These are phyloP conservation scores for Phytophthora pinifolia DNA, from an alignment of 352 stramenopile genomes.

Conservation along the genomic window DNA sequence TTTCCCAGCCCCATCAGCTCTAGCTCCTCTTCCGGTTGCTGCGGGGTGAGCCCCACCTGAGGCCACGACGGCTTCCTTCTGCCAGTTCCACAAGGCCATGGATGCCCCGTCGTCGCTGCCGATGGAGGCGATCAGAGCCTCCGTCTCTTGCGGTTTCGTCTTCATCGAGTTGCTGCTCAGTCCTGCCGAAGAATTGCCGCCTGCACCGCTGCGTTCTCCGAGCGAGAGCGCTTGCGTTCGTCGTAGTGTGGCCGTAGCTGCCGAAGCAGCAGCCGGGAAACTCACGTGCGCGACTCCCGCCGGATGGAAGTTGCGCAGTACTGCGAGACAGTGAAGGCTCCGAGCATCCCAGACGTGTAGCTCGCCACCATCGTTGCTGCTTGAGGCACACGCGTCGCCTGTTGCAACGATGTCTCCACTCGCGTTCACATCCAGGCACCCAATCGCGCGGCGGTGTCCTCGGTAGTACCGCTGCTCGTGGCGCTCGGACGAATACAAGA, in stretches of 20 bases:
- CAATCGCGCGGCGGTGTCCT: constrained; percentile 57
- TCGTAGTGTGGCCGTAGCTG: constrained; percentile 41
- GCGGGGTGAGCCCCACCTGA: constrained; percentile 49
- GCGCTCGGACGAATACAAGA: constrained; percentile 60
- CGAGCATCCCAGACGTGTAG: constrained; percentile 75
- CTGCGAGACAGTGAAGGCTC: constrained; percentile 68
- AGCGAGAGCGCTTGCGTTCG: constrained; percentile 31
- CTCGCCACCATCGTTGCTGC: constrained; percentile 24
- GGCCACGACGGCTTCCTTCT: constrained; percentile 53
- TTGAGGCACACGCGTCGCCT: constrained; percentile 27
- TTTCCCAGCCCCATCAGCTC: constrained; percentile 13
- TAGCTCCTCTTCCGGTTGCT: constrained; percentile 12
- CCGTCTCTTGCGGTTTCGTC: constrained; percentile 56
- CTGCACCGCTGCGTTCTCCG: constrained; percentile 29
- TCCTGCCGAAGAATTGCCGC: constrained; percentile 27
- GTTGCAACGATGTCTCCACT: constrained; percentile 68
- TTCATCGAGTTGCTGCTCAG: constrained; percentile 52
- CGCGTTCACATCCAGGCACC: constrained; percentile 61
- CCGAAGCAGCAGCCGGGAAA: constrained; percentile 54
- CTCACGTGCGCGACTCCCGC: constrained; percentile 52
- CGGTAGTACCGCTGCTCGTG: constrained; percentile 79
- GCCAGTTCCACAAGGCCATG: constrained; percentile 86
- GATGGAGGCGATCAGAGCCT: constrained; percentile 61
- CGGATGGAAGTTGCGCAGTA: constrained; percentile 66
- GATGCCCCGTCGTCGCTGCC: constrained; percentile 58